These are phyloP conservation scores for Acacia concinna DNA, from an alignment of 331 rosid species.

Conservation along the genomic window DNA sequence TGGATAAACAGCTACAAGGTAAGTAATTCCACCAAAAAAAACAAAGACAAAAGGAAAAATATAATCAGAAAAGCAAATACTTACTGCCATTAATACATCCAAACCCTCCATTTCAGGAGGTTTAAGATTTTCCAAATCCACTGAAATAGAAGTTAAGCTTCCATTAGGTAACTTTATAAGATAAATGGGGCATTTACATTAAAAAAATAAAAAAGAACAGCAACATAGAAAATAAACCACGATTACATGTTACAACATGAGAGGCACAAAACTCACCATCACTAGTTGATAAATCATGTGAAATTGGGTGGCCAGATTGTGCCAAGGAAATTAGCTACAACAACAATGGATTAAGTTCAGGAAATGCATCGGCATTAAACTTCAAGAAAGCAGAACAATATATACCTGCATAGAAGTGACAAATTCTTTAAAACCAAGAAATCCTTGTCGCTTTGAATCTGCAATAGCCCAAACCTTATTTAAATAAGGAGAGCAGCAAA, in stretches of 20 bases:
- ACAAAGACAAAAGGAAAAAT: not conserved
- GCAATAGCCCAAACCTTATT: conserved; percentile 94
- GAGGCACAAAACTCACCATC: conserved; percentile 48
- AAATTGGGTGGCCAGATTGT: conserved; percentile 68
- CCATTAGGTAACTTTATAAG: not conserved
- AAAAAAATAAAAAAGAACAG: conserved; percentile 3
- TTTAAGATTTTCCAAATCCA: conserved; percentile 43
- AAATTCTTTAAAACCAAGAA: conserved; percentile 82
- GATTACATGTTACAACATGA: not conserved
- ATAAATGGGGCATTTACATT: not conserved
- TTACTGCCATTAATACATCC: conserved; percentile 58
- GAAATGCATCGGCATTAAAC: not conserved
- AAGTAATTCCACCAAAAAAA: not conserved
- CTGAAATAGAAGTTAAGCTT: conserved; percentile 48
- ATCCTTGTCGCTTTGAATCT: conserved; percentile 88
- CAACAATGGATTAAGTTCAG: conserved; percentile 29
- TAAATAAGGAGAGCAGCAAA: conserved; percentile 17
- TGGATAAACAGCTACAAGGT: conserved; percentile 35
- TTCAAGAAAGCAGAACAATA: not conserved
- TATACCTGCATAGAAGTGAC: conserved; percentile 77
- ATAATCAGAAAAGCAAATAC: conserved; percentile 7
- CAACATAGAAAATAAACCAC: conserved; percentile 4
- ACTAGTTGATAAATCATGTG: conserved; percentile 55
- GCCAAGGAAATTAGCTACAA: conserved; percentile 73
- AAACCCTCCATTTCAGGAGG: conserved; percentile 86